Evolutionary conservation across 257 asterid genomes (phyloP), one percentile per base, ranked within the genome.

Genomic region (Solanum tarijense): DNA sequence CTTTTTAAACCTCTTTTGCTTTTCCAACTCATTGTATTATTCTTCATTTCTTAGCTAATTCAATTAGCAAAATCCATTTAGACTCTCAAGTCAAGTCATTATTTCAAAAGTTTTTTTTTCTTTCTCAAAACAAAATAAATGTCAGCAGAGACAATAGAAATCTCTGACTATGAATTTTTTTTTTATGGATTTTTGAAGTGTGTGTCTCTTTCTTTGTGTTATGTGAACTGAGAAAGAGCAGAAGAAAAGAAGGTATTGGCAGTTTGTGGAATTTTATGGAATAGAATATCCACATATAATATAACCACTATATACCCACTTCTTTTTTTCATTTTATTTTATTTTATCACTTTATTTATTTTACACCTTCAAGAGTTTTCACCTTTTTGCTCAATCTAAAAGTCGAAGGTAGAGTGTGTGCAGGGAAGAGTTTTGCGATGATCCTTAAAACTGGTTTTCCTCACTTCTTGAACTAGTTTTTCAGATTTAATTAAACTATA

Each of bases 21-120:
- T 93, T 94, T 96, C 98, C 95, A 94, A 90, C 95, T 93, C 98
- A 95, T 96, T 69, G 31, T 91, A n/a, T 69, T 71, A 58, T 86
- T 25, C 71, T 39, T 87, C 55, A 87, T 58, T 55, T 0, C 21
- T 48, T 5, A 48, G 2, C 21, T 48, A 79, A 93, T 48, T 88
- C 27, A 91, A 14, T 39, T n/a, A 39, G 88, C 88, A 89, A 25
- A 36, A 32, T 88, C 85, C 94, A 89, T 89, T 66, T 66, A 90
- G 86, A 91, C 36, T 91, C 89, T 38, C 87, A 87, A 83, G 4
- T 60, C 74, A 87, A 73, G 82, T 74, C 52, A 69, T 39, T 32
- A 72, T 72, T 32, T 72, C 25, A 71, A 32, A 12, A 76, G 9
- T 8, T 58, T 41, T 41, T 41, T 1, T 41, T 58, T 60, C n/a